Conservation (phyloP, 345 rosid genomes). For the Bruguiera gymnorhiza region DNA sequence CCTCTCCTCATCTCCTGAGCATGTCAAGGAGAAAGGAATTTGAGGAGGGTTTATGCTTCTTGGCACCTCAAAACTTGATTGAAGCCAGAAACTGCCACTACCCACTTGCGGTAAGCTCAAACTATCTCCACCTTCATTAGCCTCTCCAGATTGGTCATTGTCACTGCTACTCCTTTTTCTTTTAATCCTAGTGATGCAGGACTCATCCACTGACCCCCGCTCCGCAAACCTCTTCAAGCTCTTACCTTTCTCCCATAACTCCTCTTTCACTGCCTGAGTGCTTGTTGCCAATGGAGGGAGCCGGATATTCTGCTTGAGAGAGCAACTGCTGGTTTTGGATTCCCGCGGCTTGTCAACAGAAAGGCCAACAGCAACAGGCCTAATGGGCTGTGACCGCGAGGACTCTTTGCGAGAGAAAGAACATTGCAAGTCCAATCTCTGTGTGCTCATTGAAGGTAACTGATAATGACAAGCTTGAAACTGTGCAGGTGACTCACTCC, state of each 20-base stretch:
- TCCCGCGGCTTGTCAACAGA: conserved; percentile 70
- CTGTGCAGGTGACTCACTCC: conserved; percentile 85
- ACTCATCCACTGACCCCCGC: conserved; percentile 52
- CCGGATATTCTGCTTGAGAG: conserved; percentile 77
- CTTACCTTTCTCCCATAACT: conserved; percentile 70
- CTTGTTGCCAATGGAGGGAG: conserved; percentile 86
- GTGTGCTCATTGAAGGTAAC: conserved; percentile 88
- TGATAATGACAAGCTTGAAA: conserved; percentile 78
- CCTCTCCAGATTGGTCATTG: conserved; percentile 15
- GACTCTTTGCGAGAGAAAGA: conserved; percentile 74
- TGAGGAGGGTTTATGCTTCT: conserved; percentile 43
- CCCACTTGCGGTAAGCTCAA: conserved; percentile 47
- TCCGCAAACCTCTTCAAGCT: conserved; percentile 83
- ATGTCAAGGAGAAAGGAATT: conserved; percentile 66
- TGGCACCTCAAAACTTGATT: conserved; percentile 39
- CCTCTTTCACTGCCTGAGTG: conserved; percentile 42
- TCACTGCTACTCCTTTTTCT: conserved; percentile 54
- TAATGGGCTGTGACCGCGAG: conserved; percentile 58
- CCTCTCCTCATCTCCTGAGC: conserved; percentile 67
- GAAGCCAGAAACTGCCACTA: conserved; percentile 68
- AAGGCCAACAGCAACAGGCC: conserved; percentile 61
- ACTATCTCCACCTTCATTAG: conserved; percentile 39
- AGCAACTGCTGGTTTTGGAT: conserved; percentile 51
- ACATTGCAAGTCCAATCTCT: conserved; percentile 90
- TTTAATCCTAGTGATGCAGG: conserved; percentile 60